A percentile compares a stretch with the other conserved stretches of the same genome.
phyloP scores from a whole-genome alignment of 2,329 filamentous ascomycete species.

The Ascochyta rabiei region DNA sequence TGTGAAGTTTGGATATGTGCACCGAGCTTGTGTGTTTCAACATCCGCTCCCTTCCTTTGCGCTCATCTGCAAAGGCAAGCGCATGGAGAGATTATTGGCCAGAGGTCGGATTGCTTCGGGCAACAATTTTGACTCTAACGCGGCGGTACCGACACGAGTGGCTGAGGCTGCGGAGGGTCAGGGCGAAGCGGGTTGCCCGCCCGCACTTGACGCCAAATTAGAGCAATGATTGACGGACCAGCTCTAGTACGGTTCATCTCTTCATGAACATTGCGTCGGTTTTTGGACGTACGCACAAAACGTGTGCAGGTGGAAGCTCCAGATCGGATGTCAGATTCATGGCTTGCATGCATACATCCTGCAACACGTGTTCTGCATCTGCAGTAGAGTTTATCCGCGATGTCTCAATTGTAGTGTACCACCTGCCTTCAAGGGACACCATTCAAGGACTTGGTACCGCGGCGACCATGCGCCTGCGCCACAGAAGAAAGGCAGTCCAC shows the following conservation, averaged over 20 bases:
- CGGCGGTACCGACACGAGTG: background rate
- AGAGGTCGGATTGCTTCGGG: background rate
- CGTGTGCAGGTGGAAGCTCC: background rate
- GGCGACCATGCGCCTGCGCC: background rate
- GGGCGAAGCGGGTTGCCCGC: background rate
- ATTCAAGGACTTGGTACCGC: background rate
- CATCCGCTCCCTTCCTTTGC: background rate
- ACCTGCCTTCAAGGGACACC: background rate
- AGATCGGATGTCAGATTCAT: background rate
- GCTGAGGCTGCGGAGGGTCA: background rate
- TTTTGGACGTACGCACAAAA: background rate
- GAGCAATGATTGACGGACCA: background rate
- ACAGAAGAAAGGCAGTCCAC: background rate
- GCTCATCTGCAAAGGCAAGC: background rate
- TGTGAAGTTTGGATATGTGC: background rate
- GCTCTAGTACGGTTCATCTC: background rate
- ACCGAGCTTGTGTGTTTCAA: background rate
- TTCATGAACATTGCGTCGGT: background rate
- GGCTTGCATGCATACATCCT: background rate
- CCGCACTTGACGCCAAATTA: background rate
- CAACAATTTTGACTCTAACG: background rate
- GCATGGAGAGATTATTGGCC: background rate
- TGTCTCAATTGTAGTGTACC: background rate
- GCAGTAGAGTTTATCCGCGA: constrained; percentile 4
- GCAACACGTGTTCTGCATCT: background rate